A percentile compares a stretch with the other conserved stretches of the same genome.
Evolutionary conservation across 2,329 filamentous ascomycete genomes (phyloP).

Genomic region (Colletotrichum tropicale): DNA sequence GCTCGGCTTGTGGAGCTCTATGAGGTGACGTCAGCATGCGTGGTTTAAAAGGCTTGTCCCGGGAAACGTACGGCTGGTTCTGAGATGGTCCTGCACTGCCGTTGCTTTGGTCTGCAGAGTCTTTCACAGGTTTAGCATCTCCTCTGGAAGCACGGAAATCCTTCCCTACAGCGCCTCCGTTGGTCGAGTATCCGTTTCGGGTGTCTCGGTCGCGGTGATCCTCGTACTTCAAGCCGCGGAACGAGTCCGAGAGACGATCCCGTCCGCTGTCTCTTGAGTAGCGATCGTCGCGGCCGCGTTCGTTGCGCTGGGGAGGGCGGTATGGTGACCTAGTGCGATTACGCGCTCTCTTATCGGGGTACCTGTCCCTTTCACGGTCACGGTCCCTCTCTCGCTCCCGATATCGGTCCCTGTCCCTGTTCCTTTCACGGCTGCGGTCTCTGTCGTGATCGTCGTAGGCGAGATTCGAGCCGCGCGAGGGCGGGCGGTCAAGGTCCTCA

Average conservation of each 20-base stretch:
- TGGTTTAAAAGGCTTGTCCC: background rate
- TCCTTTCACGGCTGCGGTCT: constrained; percentile 39
- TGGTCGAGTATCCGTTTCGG: constrained; percentile 63
- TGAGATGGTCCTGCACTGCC: constrained; percentile 31
- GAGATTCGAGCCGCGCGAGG: constrained; percentile 43
- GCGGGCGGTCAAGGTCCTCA: constrained; percentile 61
- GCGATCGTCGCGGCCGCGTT: constrained; percentile 37
- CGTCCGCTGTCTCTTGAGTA: constrained; percentile 34
- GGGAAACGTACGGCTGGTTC: constrained; percentile 35
- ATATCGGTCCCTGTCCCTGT: constrained; percentile 28
- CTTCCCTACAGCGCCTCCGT: constrained; percentile 64
- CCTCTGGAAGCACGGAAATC: constrained; percentile 62
- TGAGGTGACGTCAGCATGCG: background rate
- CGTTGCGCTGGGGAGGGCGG: constrained; percentile 38
- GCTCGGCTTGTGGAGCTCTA: constrained; percentile 30
- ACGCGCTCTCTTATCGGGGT: constrained; percentile 58
- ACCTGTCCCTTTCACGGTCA: constrained; percentile 42
- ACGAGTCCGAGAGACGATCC: constrained; percentile 25
- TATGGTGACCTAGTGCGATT: constrained; percentile 60
- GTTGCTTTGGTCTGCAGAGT: constrained; percentile 46
- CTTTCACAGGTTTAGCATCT: constrained; percentile 73
- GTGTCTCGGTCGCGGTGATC: constrained; percentile 52
- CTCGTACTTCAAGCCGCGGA: constrained; percentile 42
- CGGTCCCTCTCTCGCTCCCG: constrained; percentile 26
- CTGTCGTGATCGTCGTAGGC: constrained; percentile 58